Conservation (phyloP, 2,329 filamentous ascomycete genomes). For the Lasiodiplodia sp. region DNA sequence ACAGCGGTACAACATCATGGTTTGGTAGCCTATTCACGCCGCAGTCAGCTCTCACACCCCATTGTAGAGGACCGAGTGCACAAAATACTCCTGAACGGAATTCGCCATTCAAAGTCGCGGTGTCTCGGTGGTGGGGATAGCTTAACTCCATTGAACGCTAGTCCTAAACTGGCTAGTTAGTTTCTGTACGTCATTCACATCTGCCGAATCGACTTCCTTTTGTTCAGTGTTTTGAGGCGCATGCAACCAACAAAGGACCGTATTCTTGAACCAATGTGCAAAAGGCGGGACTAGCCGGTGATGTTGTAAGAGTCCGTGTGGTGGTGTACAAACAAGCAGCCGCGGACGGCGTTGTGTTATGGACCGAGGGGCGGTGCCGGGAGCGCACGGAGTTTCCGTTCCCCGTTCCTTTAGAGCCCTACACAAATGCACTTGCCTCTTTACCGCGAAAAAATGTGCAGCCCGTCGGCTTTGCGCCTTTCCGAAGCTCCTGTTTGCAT, state of each 20-base stretch:
- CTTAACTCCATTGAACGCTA: slow-evolving; percentile 9
- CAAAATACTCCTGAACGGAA: slow-evolving; percentile 12
- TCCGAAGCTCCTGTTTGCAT: neutral
- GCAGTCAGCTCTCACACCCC: neutral
- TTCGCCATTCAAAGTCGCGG: neutral
- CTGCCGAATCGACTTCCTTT: neutral
- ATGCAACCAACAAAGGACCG: neutral
- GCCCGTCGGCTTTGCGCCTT: neutral
- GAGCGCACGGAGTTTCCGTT: neutral
- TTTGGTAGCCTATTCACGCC: neutral
- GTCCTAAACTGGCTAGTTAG: neutral
- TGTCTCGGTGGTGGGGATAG: neutral
- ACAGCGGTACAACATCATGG: neutral
- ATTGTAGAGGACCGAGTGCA: neutral
- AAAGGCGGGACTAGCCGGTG: neutral
- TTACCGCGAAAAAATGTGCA: slow-evolving; percentile 8
- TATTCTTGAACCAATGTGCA: neutral
- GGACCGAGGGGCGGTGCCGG: neutral
- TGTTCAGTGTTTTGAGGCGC: neutral
- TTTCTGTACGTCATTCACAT: neutral
- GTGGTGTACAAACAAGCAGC: neutral
- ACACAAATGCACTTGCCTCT: neutral
- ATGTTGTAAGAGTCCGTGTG: neutral
- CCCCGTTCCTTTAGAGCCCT: neutral
- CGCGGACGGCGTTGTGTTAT: neutral